Percentiles rank a stretch among this genome's conserved stretches.
These are phyloP conservation scores for Schizophyllum amplum DNA, from an alignment of 1,284 basidiomycete genomes.

Conservation along the genomic window DNA sequence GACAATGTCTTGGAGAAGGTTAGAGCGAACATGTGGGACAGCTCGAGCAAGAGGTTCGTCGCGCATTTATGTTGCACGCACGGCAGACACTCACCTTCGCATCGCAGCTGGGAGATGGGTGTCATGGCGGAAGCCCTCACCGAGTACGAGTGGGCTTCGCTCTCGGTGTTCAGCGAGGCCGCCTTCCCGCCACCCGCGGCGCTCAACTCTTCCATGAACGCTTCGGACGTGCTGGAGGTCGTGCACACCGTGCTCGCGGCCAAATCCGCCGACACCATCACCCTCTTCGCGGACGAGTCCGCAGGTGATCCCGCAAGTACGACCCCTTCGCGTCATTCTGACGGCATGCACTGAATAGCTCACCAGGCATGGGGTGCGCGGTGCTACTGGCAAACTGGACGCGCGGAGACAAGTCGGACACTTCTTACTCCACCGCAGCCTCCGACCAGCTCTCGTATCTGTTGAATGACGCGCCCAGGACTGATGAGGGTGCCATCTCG, in stretches of 20 bases:
- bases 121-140: constrained; percentile 55
- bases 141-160: constrained; percentile 46
- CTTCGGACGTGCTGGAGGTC: constrained; percentile 31
- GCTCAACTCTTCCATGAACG: constrained; percentile 21
- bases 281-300: constrained; percentile 37
- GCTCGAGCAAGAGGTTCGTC: constrained; percentile 8
- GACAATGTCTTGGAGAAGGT: neutral
- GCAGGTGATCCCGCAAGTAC: constrained; percentile 65
- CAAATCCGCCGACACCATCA: constrained; percentile 25
- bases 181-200: constrained; percentile 29
- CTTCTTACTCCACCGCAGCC: constrained; percentile 43
- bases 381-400: constrained; percentile 57
- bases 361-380: constrained; percentile 44
- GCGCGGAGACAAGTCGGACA: constrained; percentile 24
- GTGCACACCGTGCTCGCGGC: constrained; percentile 27
- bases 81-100: neutral
- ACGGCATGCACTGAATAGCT: neutral
- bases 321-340: constrained; percentile 7
- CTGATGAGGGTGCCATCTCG: constrained; percentile 56
- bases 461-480: constrained; percentile 46
- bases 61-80: neutral
- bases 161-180: constrained; percentile 44
- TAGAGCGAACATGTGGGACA: neutral
- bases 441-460: constrained; percentile 51
- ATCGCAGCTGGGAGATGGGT: constrained; percentile 66